phyloP scores from a whole-genome alignment of 2,329 filamentous ascomycete species.

The Penicillium sp. region DNA sequence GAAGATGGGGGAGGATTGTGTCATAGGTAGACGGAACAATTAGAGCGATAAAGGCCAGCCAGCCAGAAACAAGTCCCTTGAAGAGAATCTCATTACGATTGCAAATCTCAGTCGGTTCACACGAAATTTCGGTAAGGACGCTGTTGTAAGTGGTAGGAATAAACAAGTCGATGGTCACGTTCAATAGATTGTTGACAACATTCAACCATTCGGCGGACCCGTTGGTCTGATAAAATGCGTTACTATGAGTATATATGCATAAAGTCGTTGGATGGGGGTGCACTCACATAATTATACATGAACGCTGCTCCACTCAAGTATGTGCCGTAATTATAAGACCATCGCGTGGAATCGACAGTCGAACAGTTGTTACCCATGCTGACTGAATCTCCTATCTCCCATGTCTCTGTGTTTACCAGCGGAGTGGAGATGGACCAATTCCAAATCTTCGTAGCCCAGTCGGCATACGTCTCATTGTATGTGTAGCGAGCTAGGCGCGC shows the following conservation, averaged over 20 bases:
- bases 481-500: slow-evolving; percentile 70
- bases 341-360: slow-evolving; percentile 58
- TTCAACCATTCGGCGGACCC: slow-evolving; percentile 14
- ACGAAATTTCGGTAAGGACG: slow-evolving; percentile 56
- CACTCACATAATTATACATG: slow-evolving; percentile 62
- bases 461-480: slow-evolving; percentile 60
- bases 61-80: slow-evolving; percentile 63
- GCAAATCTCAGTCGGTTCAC: slow-evolving; percentile 53
- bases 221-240: slow-evolving; percentile 20
- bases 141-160: slow-evolving; percentile 3
- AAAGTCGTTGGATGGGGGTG: neutral
- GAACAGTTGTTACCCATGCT: slow-evolving; percentile 51
- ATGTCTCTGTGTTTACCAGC: slow-evolving; percentile 10
- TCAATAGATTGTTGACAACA: slow-evolving; percentile 5
- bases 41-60: slow-evolving; percentile 55
- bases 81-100: slow-evolving; percentile 63
- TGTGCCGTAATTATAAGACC: slow-evolving; percentile 63
- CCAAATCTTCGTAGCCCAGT: slow-evolving; percentile 60
- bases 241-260: neutral
- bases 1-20: slow-evolving; percentile 49
- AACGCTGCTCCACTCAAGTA: slow-evolving; percentile 59
- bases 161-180: slow-evolving; percentile 3
- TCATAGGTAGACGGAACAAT: slow-evolving; percentile 55
- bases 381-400: slow-evolving; percentile 40
- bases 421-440: slow-evolving; percentile 52